Percentiles rank a stretch among this genome's conserved stretches.
Conservation (phyloP, 495 filamentous ascomycete species). For the Annulohypoxylon nitens region DNA sequence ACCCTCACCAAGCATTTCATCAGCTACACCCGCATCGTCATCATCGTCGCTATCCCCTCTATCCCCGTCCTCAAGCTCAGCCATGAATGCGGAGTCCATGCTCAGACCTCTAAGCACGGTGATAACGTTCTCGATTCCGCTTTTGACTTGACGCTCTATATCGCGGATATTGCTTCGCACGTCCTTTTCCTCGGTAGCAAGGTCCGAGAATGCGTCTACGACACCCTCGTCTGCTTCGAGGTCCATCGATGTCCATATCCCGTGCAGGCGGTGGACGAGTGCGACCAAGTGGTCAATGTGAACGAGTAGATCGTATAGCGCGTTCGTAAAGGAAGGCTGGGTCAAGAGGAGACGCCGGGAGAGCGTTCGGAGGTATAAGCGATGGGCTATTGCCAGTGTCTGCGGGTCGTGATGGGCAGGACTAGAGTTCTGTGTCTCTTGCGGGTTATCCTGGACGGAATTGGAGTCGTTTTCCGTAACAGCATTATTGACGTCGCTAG, state of each 20-base stretch:
- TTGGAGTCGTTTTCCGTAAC: constrained; percentile 6
- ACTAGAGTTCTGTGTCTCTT: constrained; percentile 11
- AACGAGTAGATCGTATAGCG: constrained; percentile 77
- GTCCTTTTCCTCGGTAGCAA: constrained; percentile 74
- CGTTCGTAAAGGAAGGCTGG: constrained; percentile 73
- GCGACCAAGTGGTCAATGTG: constrained; percentile 83
- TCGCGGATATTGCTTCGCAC: constrained; percentile 69
- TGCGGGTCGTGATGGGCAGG: constrained; percentile 76
- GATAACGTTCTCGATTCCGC: constrained; percentile 73
- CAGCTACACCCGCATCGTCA: constrained; percentile 27
- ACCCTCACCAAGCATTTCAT: constrained; percentile 47
- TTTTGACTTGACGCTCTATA: constrained; percentile 65
- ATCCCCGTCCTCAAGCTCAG: constrained; percentile 50
- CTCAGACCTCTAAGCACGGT: constrained; percentile 59
- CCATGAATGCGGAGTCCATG: constrained; percentile 44
- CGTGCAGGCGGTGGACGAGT: constrained; percentile 76
- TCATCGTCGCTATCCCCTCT: constrained; percentile 34
- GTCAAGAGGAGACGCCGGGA: constrained; percentile 77
- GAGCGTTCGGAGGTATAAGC: constrained; percentile 76
- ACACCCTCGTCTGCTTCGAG: constrained; percentile 83
- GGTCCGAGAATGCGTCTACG: constrained; percentile 77
- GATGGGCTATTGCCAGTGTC: constrained; percentile 82
- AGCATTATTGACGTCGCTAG: neutral
- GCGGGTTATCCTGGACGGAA: neutral
- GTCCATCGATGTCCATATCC: constrained; percentile 78